Evolutionary conservation across 176 grass and related monocot species (phyloP).

Genomic region (Coix lacrymajobi): DNA sequence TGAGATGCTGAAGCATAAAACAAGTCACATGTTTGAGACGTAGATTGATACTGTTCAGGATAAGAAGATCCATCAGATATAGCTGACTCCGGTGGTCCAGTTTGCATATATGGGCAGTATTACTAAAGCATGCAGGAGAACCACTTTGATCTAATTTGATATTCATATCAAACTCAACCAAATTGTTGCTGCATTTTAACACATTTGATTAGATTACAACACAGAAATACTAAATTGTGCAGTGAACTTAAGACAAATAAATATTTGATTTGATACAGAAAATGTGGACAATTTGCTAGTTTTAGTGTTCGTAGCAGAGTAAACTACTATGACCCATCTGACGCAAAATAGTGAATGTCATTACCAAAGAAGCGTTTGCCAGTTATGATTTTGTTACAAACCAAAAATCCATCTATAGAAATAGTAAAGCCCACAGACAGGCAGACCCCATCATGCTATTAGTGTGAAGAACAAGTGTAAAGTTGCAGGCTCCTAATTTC

Average conservation of each 20-base stretch:
- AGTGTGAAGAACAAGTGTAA: not conserved
- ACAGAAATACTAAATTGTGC: conserved; percentile 17
- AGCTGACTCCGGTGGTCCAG: conserved; percentile 17
- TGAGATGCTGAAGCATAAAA: conserved; percentile 33
- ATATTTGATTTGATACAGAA: not conserved
- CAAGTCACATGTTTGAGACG: conserved; percentile 38
- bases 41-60: conserved; percentile 41
- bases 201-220: conserved; percentile 15
- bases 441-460: not conserved
- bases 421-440: not conserved
- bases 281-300: not conserved
- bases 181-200: conserved; percentile 43
- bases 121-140: conserved; percentile 24
- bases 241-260: not conserved
- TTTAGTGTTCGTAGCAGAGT: conserved; percentile 4
- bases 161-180: conserved; percentile 14
- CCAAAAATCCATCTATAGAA: not conserved
- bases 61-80: conserved; percentile 43
- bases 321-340: not conserved
- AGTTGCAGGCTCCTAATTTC: not conserved
- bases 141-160: conserved; percentile 30
- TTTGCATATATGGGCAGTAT: conserved; percentile 20
- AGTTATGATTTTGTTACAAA: not conserved
- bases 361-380: not conserved
- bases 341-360: not conserved